phyloP scores from a whole-genome alignment of 1,284 basidiomycete species.

The Coniophora puteana region DNA sequence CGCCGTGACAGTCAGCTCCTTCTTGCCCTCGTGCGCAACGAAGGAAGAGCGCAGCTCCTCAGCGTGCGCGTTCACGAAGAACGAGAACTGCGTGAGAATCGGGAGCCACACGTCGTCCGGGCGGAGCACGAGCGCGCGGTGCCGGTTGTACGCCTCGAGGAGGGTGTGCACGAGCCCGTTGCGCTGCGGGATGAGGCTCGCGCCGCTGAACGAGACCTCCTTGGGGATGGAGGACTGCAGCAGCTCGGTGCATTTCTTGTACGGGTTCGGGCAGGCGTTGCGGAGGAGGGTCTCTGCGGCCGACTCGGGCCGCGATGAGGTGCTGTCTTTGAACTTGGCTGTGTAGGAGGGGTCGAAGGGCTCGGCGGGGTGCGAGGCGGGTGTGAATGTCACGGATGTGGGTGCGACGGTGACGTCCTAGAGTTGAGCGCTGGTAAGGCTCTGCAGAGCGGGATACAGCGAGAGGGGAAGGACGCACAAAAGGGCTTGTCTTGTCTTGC shows the following conservation, averaged over 20 bases:
- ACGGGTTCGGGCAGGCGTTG: conserved; percentile 17
- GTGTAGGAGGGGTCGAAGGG: conserved; percentile 27
- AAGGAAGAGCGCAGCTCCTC: conserved; percentile 38
- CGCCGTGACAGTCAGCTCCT: conserved; percentile 26
- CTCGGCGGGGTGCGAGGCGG: conserved; percentile 19
- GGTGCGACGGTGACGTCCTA: no score
- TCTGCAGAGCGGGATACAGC: no score
- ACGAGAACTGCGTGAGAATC: conserved; percentile 39
- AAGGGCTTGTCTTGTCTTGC: no score
- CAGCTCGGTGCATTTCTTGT: conserved; percentile 16
- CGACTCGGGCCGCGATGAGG: conserved; percentile 15
- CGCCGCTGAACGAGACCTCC: no score
- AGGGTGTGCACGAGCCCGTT: conserved; percentile 38
- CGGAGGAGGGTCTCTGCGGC: conserved; percentile 19
- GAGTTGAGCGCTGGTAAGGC: no score
- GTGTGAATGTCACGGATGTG: no score
- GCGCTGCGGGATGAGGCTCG: conserved; percentile 20
- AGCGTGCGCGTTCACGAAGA: conserved; percentile 40
- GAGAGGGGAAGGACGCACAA: no score
- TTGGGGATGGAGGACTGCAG: conserved; percentile 26
- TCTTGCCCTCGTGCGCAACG: conserved; percentile 35
- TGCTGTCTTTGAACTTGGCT: conserved; percentile 16
- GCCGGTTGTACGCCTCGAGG: conserved; percentile 34
- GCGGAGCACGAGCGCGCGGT: conserved; percentile 32
- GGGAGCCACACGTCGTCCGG: conserved; percentile 45